Conservation (phyloP, 768 basidiomycete species). For the Naganishia friedmannii region DNA sequence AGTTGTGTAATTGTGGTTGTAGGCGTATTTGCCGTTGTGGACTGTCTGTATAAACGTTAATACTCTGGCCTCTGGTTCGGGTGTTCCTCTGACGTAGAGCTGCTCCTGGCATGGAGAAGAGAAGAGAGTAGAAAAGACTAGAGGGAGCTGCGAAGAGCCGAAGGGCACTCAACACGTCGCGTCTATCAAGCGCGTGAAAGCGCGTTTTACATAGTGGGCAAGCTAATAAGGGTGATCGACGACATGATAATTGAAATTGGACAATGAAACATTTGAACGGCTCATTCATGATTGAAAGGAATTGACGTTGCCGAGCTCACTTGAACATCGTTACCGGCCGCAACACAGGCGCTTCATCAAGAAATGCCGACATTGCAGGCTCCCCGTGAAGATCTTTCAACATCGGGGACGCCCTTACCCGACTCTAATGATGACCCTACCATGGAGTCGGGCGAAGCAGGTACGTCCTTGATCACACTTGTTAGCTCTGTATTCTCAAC, state of each 20-base stretch:
- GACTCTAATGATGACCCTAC: neutral
- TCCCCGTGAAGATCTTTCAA: neutral
- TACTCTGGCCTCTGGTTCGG: too few species aligned
- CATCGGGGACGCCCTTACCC: neutral
- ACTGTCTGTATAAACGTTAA: neutral
- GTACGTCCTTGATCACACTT: neutral
- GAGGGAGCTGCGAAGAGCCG: too few species aligned
- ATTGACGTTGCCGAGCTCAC: neutral
- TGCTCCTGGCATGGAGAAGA: too few species aligned
- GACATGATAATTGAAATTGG: neutral
- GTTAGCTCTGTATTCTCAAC: neutral
- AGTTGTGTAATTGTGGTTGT: constrained; percentile 1
- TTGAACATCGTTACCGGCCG: neutral
- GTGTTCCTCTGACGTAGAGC: too few species aligned
- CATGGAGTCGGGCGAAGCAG: neutral
- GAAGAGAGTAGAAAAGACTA: too few species aligned
- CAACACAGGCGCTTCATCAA: neutral
- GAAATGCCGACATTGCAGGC: neutral
- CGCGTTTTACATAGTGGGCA: too few species aligned
- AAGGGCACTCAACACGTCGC: too few species aligned
- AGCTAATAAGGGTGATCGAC: neutral
- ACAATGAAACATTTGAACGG: neutral
- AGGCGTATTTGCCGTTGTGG: neutral
- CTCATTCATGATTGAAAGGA: neutral
- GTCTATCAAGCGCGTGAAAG: neutral